Percentiles rank a stretch among this genome's conserved stretches.
These are phyloP conservation scores for Camelina hispida DNA, from an alignment of 345 rosid genomes.

Conservation along the genomic window DNA sequence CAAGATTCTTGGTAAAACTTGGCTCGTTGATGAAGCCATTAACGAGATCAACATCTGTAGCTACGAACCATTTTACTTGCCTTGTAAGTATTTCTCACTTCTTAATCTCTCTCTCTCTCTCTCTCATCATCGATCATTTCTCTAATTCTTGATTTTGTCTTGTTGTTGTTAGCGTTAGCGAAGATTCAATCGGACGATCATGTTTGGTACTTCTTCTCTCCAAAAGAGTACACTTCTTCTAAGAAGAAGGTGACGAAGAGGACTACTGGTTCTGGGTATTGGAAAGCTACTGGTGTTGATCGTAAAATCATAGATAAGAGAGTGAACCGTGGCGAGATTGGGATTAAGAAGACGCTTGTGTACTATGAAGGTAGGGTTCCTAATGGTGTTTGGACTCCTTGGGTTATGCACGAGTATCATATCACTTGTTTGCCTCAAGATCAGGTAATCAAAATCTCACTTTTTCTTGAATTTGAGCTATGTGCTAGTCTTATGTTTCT, in stretches of 20 bases:
- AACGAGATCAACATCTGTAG: slow-evolving; percentile 39
- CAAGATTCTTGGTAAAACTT: slow-evolving; percentile 19
- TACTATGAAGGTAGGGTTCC: slow-evolving; percentile 24
- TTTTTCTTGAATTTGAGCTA: not conserved
- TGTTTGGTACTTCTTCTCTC: slow-evolving; percentile 52
- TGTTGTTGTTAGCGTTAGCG: slow-evolving; percentile 20
- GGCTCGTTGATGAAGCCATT: slow-evolving; percentile 34
- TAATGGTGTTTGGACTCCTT: slow-evolving; percentile 30
- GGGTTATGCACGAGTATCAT: slow-evolving; percentile 47
- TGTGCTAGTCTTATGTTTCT: not conserved
- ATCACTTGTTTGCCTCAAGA: slow-evolving; percentile 34
- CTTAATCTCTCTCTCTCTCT: no score
- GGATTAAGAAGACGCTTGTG: slow-evolving; percentile 53
- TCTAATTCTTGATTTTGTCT: slow-evolving; percentile 1
- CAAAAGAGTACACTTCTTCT: not conserved
- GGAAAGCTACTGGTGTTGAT: slow-evolving; percentile 53
- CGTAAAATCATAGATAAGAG: slow-evolving; percentile 38
- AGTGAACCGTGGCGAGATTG: slow-evolving; percentile 39
- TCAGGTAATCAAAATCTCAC: not conserved
- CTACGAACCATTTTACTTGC: slow-evolving; percentile 45
- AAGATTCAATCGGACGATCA: slow-evolving; percentile 34
- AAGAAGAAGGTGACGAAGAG: slow-evolving; percentile 42
- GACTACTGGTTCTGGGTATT: slow-evolving; percentile 45
- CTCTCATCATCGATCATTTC: slow-evolving; percentile 19
- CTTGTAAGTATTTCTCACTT: slow-evolving; percentile 35